Percentiles rank a stretch among this genome's conserved stretches.
Evolutionary conservation across 192 early-diverging fungal species (phyloP).

Genomic region (Podila horticola): DNA sequence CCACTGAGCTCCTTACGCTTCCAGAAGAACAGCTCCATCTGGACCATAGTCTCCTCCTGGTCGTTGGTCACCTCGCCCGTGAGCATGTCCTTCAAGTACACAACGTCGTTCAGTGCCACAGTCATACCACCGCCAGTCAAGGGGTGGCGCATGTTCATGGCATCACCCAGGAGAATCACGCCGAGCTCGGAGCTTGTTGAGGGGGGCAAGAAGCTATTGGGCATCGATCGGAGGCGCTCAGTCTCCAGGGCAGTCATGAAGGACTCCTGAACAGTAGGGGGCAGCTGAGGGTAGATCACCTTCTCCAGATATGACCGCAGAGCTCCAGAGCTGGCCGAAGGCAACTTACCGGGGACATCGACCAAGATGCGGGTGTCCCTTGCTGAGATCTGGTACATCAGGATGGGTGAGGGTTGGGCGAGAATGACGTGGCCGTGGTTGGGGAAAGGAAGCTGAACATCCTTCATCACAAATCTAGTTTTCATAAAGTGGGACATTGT

Average conservation of each 20-base stretch:
- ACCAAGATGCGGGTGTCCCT: slow-evolving; percentile 87
- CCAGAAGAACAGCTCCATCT: slow-evolving; percentile 79
- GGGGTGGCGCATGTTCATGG: slow-evolving; percentile 96
- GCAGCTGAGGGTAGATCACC: slow-evolving; percentile 74
- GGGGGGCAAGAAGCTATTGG: slow-evolving; percentile 87
- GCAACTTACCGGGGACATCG: slow-evolving; percentile 88
- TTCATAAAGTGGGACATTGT: background rate
- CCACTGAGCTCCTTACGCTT: slow-evolving; percentile 70
- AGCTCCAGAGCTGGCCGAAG: slow-evolving; percentile 69
- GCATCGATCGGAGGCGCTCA: slow-evolving; percentile 83
- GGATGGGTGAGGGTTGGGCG: slow-evolving; percentile 80
- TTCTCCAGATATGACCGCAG: slow-evolving; percentile 69
- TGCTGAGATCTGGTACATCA: slow-evolving; percentile 79
- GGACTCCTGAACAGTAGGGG: slow-evolving; percentile 61
- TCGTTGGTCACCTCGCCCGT: slow-evolving; percentile 57
- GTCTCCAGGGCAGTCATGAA: slow-evolving; percentile 78
- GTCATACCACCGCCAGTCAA: slow-evolving; percentile 98
- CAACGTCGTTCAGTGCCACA: slow-evolving; percentile 91
- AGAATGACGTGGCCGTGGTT: slow-evolving; percentile 92
- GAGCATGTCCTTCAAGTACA: slow-evolving; percentile 71
- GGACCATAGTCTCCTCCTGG: slow-evolving; percentile 41
- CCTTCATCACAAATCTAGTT: slow-evolving; percentile 69
- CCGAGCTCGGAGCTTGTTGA: slow-evolving; percentile 72
- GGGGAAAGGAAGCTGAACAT: slow-evolving; percentile 76
- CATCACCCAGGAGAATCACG: slow-evolving; percentile 89